Conservation (phyloP, 2,329 filamentous ascomycete genomes). For the Scortechinia acanthostroma region DNA sequence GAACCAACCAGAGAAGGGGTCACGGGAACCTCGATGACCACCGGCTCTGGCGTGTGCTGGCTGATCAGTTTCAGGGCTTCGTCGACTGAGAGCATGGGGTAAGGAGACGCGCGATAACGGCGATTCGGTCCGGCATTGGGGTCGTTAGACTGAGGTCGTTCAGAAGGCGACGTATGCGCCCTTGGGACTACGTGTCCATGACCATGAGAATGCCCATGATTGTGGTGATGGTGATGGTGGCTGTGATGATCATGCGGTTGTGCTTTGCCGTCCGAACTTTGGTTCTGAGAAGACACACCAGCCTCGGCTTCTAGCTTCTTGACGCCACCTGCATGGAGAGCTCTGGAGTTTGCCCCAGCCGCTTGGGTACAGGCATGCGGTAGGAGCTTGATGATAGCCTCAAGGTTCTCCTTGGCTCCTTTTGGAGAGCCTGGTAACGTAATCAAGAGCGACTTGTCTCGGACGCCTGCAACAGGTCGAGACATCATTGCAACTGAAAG, state of each 20-base stretch:
- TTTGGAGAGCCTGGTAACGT: slow-evolving; percentile 93
- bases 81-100: slow-evolving; percentile 81
- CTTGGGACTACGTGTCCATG: slow-evolving; percentile 58
- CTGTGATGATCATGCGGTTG: background rate
- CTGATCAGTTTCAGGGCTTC: slow-evolving; percentile 71
- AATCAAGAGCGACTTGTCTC: slow-evolving; percentile 74
- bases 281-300: slow-evolving; percentile 18
- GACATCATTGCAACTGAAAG: slow-evolving; percentile 86
- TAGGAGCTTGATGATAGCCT: slow-evolving; percentile 79
- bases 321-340: slow-evolving; percentile 72
- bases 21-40: slow-evolving; percentile 49
- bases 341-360: slow-evolving; percentile 73
- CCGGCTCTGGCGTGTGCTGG: slow-evolving; percentile 63
- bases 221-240: background rate
- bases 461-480: slow-evolving; percentile 79
- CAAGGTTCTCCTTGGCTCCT: slow-evolving; percentile 86
- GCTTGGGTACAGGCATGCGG: slow-evolving; percentile 93
- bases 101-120: slow-evolving; percentile 79
- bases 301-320: slow-evolving; percentile 80
- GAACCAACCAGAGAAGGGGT: slow-evolving; percentile 62
- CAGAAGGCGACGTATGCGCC: slow-evolving; percentile 57
- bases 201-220: slow-evolving; percentile 40
- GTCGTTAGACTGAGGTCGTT: slow-evolving; percentile 51
- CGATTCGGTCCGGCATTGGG: slow-evolving; percentile 54
- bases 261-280: too few relatives aligned